A percentile compares a stretch with the other conserved stretches of the same genome.
Evolutionary conservation across 78 protist species (phyloP).

Genomic region (Parvularia atlantis): DNA sequence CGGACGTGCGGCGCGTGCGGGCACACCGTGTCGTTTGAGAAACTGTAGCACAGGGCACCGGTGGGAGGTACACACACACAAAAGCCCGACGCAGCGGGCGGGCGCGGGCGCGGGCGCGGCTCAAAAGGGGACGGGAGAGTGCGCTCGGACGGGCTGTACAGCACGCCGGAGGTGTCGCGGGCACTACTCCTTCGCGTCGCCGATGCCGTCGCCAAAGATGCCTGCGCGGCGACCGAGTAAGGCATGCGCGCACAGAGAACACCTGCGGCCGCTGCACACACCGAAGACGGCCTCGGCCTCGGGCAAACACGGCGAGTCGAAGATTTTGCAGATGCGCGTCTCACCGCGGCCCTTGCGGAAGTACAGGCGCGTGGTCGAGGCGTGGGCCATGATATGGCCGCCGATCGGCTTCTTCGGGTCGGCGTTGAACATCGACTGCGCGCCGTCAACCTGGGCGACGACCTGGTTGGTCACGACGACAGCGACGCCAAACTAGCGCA

Average conservation of each 20-base stretch:
- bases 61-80: too few relatives aligned
- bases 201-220: slow-evolving; percentile 26
- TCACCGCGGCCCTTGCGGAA: slow-evolving; percentile 97
- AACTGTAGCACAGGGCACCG: too few relatives aligned
- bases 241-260: too few relatives aligned
- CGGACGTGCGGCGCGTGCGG: too few relatives aligned
- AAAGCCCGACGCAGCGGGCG: too few relatives aligned
- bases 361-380: slow-evolving; percentile 88
- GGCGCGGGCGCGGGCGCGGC: too few relatives aligned
- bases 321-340: slow-evolving; percentile 88
- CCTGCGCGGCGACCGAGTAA: too few relatives aligned
- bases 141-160: too few relatives aligned
- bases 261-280: too few relatives aligned
- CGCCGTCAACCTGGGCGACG: slow-evolving; percentile 88
- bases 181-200: slow-evolving; percentile 25
- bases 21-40: too few relatives aligned
- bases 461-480: slow-evolving; percentile 98
- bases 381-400: slow-evolving; percentile 99
- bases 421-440: slow-evolving; percentile 42
- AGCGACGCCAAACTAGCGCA: slow-evolving; percentile 93
- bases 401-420: slow-evolving; percentile 95
- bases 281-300: slow-evolving; percentile 67
- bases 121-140: too few relatives aligned
- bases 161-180: too few relatives aligned
- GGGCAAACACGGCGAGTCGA: slow-evolving; percentile 95